Conservation (phyloP, 179 eudicot genomes). For the Camellia oleifera region DNA sequence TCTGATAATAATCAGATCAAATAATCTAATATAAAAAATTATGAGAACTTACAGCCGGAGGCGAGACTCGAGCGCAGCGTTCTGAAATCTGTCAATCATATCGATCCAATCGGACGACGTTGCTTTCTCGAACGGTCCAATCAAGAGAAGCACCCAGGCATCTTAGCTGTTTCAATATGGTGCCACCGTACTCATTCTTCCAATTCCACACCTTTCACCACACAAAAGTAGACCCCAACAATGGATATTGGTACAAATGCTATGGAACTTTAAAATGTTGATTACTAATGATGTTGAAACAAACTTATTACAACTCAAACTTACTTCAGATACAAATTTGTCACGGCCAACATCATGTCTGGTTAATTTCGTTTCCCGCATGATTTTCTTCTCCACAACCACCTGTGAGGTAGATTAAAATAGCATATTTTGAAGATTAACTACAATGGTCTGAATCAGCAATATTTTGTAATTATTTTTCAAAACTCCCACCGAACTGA, state of each 20-base stretch:
- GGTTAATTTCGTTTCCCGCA: conserved; percentile 74
- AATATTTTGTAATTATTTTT: too few relatives aligned
- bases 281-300: background rate
- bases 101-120: too few relatives aligned
- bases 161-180: conserved; percentile 75
- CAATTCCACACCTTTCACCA: conserved; percentile 85
- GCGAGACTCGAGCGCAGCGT: too few relatives aligned
- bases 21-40: too few relatives aligned
- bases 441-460: background rate
- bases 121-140: conserved; percentile 33
- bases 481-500: too few relatives aligned
- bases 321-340: conserved; percentile 78
- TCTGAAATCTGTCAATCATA: too few relatives aligned
- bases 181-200: conserved; percentile 91
- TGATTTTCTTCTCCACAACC: conserved; percentile 93
- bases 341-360: conserved; percentile 95
- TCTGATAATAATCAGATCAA: too few relatives aligned
- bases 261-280: too few relatives aligned
- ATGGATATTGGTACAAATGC: background rate
- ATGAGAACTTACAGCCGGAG: too few relatives aligned
- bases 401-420: conserved; percentile 47
- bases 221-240: background rate
- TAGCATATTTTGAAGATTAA: background rate
- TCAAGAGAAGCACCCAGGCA: conserved; percentile 90
- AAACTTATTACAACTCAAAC: conserved; percentile 23